Base-by-base conservation (phyloP, 2,329 filamentous ascomycete species). In the Arthrobotrys conoides region DNA sequence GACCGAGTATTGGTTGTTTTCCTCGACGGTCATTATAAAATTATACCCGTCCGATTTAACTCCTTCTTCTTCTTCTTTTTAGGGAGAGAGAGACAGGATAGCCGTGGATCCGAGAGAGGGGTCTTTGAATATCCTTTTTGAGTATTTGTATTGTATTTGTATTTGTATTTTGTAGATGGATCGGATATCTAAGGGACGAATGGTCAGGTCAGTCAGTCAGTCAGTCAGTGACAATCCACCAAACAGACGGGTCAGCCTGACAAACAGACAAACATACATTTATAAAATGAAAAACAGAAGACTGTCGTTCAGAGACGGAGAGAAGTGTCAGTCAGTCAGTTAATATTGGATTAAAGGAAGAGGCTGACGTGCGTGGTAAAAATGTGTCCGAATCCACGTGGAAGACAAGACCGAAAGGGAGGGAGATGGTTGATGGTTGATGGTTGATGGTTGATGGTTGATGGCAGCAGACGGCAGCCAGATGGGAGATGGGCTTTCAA, bases 1-100 rank as follows among this genome's bases (percentile, higher is more conserved):
- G 67, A 77, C 33, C 48, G 72, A 66, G 67, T 77, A 77, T 30
- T 67, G 72, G 67, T 36, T 70, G 14, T 65, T 64, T 51, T 77
- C 72, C 61, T 77, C 72, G 72, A 77, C 61, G 67, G 72, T 77
- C 72, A 77, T 77, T 66, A 48, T 48, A 20, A 9, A 6, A 48
- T 48, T 10, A 3, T 4, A 22, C 4, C 10, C n/a, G 6, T 22
- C n/a, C 9, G 41, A 1, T 46, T 16, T 18, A n/a, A 18, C 16
- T 16, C 2, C 18, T 22, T 48, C 16, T 46, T 18, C 16, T n/a
- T 46, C 5, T 46, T 48, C 44, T 5, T 48, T 9, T 48, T 1
- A 2, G n/a, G 10, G 5, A 20, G 44, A 36, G 9, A 9, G 9
- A 8, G 33, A 36, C 18, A 20, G 44, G 38, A 41, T 22, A 6